Conservation (phyloP, 495 filamentous ascomycete species). For the Daldinia loculata region DNA sequence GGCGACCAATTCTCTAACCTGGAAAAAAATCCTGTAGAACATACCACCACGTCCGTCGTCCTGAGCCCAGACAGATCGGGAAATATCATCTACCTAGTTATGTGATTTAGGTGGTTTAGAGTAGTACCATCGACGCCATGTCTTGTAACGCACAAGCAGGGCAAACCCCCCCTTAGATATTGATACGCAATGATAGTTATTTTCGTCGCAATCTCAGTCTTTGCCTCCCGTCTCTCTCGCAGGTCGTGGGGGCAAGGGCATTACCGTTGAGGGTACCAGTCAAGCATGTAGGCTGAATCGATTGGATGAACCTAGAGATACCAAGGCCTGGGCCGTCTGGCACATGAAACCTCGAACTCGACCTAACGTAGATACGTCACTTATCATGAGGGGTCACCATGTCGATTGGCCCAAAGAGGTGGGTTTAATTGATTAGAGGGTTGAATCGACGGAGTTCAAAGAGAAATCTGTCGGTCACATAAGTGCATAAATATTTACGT, state of each 20-base stretch:
- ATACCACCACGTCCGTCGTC: neutral
- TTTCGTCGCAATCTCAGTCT: too few species aligned
- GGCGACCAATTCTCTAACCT: slow-evolving; percentile 5
- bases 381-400: slow-evolving; percentile 24
- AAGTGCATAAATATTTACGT: slow-evolving; percentile 2
- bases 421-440: slow-evolving; percentile 18
- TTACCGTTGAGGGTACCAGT: slow-evolving; percentile 1
- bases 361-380: slow-evolving; percentile 30
- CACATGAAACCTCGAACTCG: slow-evolving; percentile 38
- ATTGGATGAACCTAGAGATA: slow-evolving; percentile 24
- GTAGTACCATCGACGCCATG: slow-evolving; percentile 2
- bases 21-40: neutral
- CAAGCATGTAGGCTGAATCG: slow-evolving; percentile 31
- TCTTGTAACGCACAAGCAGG: slow-evolving; percentile 5
- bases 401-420: slow-evolving; percentile 19
- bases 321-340: slow-evolving; percentile 4
- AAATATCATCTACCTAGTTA: slow-evolving; percentile 9
- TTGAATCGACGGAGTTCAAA: neutral
- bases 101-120: neutral
- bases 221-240: too few species aligned
- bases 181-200: too few species aligned
- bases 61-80: slow-evolving; percentile 15
- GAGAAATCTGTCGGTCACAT: neutral
- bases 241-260: too few species aligned
- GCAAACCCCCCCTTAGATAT: neutral